Conservation (phyloP, 2,329 filamentous ascomycete genomes). For the Rhinocladiella similis region DNA sequence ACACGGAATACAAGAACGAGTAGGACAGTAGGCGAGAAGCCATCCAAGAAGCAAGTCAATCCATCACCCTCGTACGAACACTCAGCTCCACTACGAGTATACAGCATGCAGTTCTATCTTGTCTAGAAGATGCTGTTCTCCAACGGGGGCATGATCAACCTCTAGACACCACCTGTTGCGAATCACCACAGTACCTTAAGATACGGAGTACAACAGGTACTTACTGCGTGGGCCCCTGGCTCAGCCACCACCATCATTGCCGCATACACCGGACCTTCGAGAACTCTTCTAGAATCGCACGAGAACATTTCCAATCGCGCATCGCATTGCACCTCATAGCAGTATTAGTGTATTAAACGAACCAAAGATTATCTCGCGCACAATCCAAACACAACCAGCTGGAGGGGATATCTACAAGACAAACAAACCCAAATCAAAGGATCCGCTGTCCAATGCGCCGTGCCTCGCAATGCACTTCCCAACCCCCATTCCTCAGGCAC, state of each 20-base stretch:
- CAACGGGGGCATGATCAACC: no score
- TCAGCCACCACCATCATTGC: neutral
- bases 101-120: no score
- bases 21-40: no score
- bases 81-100: no score
- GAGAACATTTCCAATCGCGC: slow-evolving; percentile 8
- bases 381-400: slow-evolving; percentile 22
- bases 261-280: neutral
- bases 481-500: neutral
- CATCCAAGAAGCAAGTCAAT: no score
- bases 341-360: neutral
- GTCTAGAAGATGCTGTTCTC: no score
- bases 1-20: no score
- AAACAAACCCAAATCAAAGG: slow-evolving; percentile 18
- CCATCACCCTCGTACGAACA: no score
- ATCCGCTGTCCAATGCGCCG: slow-evolving; percentile 24
- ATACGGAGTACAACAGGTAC: no score
- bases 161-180: no score
- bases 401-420: slow-evolving; percentile 28
- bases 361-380: slow-evolving; percentile 10
- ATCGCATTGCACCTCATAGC: neutral
- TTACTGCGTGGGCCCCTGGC: neutral
- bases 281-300: slow-evolving; percentile 26
- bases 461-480: slow-evolving; percentile 20
- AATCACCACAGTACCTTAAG: no score